A percentile compares a stretch with the other conserved stretches of the same genome.
Evolutionary conservation across 495 filamentous ascomycete genomes (phyloP).

Genomic region (Hypoxylon perforatum): DNA sequence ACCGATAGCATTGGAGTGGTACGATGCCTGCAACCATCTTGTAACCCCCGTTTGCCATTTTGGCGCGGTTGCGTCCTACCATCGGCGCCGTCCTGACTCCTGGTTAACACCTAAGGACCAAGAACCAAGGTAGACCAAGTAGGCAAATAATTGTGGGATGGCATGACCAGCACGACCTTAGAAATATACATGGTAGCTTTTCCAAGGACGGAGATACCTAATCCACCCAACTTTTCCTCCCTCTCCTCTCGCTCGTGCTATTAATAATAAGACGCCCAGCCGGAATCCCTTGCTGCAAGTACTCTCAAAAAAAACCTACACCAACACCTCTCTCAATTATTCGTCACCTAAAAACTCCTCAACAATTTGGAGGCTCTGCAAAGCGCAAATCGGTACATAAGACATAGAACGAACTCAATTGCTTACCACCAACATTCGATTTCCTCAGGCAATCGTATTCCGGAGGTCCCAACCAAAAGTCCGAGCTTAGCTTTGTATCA

Average conservation of each 20-base stretch:
- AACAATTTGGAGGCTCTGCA: too few relatives aligned
- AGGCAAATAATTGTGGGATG: too few relatives aligned
- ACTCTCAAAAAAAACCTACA: too few relatives aligned
- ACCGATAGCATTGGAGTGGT: conserved; percentile 39
- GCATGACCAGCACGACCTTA: too few relatives aligned
- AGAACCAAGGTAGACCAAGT: conserved; percentile 22
- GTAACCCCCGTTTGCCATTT: conserved; percentile 6
- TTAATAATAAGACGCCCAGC: too few relatives aligned
- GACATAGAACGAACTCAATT: neutral
- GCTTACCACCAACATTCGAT: conserved; percentile 20
- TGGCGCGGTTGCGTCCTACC: conserved; percentile 17
- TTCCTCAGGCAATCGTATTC: conserved; percentile 1
- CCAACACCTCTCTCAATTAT: neutral
- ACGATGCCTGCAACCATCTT: conserved; percentile 20
- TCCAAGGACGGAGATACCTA: too few relatives aligned
- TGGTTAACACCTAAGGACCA: neutral
- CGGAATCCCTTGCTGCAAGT: too few relatives aligned
- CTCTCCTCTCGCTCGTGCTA: too few relatives aligned
- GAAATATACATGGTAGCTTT: too few relatives aligned
- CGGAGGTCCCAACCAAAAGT: conserved; percentile 32
- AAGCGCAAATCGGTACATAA: too few relatives aligned
- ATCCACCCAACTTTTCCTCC: too few relatives aligned
- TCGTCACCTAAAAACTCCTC: neutral
- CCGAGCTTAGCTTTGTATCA: conserved; percentile 17
- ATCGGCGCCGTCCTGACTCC: conserved; percentile 23